phyloP scores from a whole-genome alignment of 768 basidiomycete species.

The Agaricus blazei region DNA sequence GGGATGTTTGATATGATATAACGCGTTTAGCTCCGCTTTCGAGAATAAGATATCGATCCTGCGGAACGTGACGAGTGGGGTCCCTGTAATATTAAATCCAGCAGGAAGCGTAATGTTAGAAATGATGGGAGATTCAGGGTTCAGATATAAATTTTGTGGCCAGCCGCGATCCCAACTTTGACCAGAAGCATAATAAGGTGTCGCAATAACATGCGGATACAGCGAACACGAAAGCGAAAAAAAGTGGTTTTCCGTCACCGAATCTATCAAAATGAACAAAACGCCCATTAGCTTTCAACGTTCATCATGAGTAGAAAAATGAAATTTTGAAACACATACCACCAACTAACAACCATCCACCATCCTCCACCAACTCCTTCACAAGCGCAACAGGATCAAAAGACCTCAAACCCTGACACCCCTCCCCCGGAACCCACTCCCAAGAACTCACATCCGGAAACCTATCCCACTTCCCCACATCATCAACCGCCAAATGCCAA shows the following conservation, averaged over 20 bases:
- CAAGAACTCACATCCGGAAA: slow-evolving; percentile 51
- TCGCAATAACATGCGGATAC: slow-evolving; percentile 62
- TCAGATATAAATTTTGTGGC: slow-evolving; percentile 61
- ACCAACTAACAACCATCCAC: slow-evolving; percentile 66
- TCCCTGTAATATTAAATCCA: slow-evolving; percentile 48
- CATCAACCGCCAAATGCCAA: slow-evolving; percentile 61
- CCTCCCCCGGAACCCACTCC: slow-evolving; percentile 44
- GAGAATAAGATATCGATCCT: slow-evolving; percentile 57
- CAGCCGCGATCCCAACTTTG: slow-evolving; percentile 57
- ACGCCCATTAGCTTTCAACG: background rate
- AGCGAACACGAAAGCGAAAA: slow-evolving; percentile 66
- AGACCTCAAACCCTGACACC: slow-evolving; percentile 35
- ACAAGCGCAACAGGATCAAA: slow-evolving; percentile 41
- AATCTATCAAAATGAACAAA: slow-evolving; percentile 33
- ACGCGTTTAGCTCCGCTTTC: slow-evolving; percentile 37
- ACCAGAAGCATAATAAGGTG: slow-evolving; percentile 52
- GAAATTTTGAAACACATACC: slow-evolving; percentile 26
- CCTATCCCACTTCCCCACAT: slow-evolving; percentile 38
- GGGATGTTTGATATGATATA: slow-evolving; percentile 36
- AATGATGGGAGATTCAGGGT: slow-evolving; percentile 47
- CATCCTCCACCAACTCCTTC: slow-evolving; percentile 56
- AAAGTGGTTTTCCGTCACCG: slow-evolving; percentile 69
- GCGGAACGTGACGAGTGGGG: slow-evolving; percentile 63
- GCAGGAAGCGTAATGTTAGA: slow-evolving; percentile 37
- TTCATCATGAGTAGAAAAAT: background rate